Conservation (phyloP, 2,329 filamentous ascomycete species). For the Colletotrichum abscissum region DNA sequence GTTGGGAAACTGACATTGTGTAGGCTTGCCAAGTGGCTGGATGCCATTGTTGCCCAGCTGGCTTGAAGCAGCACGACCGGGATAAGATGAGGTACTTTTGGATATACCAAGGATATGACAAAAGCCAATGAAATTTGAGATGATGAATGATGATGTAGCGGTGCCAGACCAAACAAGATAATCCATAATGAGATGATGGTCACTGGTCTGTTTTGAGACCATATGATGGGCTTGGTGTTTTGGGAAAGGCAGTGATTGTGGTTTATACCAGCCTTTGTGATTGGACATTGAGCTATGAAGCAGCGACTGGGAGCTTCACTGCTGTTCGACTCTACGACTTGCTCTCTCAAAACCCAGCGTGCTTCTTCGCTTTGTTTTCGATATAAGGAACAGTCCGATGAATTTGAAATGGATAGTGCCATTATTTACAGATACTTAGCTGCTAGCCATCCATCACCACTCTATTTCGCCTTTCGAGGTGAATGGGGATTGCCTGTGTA, state of each 20-base stretch:
- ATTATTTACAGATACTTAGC: too few relatives aligned
- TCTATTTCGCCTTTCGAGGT: too few relatives aligned
- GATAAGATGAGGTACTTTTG: not conserved
- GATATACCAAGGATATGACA: not conserved
- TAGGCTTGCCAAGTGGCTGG: conserved; percentile 31
- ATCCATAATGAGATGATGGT: not conserved
- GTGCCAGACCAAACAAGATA: not conserved
- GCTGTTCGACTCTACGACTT: too few relatives aligned
- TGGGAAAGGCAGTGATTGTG: not conserved
- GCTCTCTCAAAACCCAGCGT: too few relatives aligned
- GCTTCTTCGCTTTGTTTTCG: too few relatives aligned
- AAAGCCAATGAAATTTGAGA: not conserved
- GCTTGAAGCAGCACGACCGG: not conserved
- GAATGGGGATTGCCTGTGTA: not conserved
- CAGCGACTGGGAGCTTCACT: too few relatives aligned
- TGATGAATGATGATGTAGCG: not conserved
- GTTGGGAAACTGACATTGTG: not conserved
- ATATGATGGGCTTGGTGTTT: not conserved
- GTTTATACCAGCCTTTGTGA: fast-evolving
- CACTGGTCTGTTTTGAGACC: not conserved
- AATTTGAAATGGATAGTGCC: too few relatives aligned
- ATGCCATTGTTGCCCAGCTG: conserved; percentile 29
- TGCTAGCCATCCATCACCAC: too few relatives aligned
- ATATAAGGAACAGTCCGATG: too few relatives aligned
- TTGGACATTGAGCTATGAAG: not conserved